Evolutionary conservation across 1,284 basidiomycete species (phyloP).

Genomic region (Athelia sp.): DNA sequence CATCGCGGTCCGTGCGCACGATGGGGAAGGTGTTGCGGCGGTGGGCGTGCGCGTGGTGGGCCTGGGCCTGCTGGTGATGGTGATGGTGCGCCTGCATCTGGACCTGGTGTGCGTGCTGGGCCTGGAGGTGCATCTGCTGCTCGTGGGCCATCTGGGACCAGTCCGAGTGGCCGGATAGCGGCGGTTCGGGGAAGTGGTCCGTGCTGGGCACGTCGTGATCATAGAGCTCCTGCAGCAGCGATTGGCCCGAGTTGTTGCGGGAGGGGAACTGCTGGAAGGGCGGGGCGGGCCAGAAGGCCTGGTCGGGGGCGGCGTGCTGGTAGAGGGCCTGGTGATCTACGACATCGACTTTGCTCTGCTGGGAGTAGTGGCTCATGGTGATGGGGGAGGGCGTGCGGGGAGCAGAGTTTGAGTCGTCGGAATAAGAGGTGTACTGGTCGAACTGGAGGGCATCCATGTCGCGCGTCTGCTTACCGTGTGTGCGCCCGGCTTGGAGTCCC

Average conservation of each 20-base stretch:
- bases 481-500: too few relatives aligned
- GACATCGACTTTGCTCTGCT: constrained; percentile 9
- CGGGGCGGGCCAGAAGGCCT: constrained; percentile 20
- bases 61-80: constrained; percentile 24
- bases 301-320: not conserved
- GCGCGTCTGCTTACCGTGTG: too few relatives aligned
- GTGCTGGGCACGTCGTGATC: constrained; percentile 39
- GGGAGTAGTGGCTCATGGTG: too few relatives aligned
- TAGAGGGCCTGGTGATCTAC: constrained; percentile 22
- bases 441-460: constrained; percentile 56
- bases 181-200: constrained; percentile 20
- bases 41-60: constrained; percentile 39
- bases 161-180: constrained; percentile 18
- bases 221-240: constrained; percentile 67
- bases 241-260: constrained; percentile 34
- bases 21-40: constrained; percentile 71
- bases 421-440: constrained; percentile 59
- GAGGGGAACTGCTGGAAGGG: constrained; percentile 12
- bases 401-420: constrained; percentile 52
- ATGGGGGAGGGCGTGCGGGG: constrained; percentile 66
- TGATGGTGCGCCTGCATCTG: too few relatives aligned
- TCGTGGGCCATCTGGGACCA: constrained; percentile 6
- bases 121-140: constrained; percentile 5
- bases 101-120: constrained; percentile 30
- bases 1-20: constrained; percentile 59